phyloP scores from a whole-genome alignment of 495 filamentous ascomycete genomes.

The Neurospora hispaniola region DNA sequence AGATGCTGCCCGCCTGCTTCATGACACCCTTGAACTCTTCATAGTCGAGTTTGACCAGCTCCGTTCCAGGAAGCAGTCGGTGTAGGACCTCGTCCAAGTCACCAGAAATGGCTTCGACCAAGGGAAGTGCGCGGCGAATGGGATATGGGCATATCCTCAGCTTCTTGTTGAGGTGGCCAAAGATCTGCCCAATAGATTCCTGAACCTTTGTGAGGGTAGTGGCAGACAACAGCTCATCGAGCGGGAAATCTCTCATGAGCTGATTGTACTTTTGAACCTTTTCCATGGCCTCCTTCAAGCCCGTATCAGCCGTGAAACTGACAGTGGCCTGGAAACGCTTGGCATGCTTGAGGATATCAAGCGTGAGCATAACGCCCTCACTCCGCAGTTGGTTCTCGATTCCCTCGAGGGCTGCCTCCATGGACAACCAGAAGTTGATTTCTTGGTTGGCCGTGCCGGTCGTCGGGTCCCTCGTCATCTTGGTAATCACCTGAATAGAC shows the following conservation, averaged over 20 bases:
- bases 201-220: slow-evolving; percentile 84
- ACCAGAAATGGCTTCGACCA: slow-evolving; percentile 96
- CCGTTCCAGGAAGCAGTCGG: slow-evolving; percentile 69
- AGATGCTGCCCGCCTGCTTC: slow-evolving; percentile 73
- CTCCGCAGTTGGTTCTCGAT: slow-evolving; percentile 81
- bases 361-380: slow-evolving; percentile 80
- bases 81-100: slow-evolving; percentile 84
- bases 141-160: slow-evolving; percentile 90
- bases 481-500: slow-evolving; percentile 94
- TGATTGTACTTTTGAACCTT: slow-evolving; percentile 97
- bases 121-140: slow-evolving; percentile 75
- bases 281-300: slow-evolving; percentile 87
- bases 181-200: slow-evolving; percentile 78
- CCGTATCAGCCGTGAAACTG: slow-evolving; percentile 91
- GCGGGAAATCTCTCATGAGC: slow-evolving; percentile 93
- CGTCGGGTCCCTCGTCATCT: slow-evolving; percentile 77
- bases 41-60: slow-evolving; percentile 86
- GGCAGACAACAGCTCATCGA: slow-evolving; percentile 87
- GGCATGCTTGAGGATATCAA: slow-evolving; percentile 87
- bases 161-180: slow-evolving; percentile 92
- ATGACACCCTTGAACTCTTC: slow-evolving; percentile 79
- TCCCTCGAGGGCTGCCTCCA: slow-evolving; percentile 81
- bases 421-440: slow-evolving; percentile 96
- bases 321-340: slow-evolving; percentile 95
- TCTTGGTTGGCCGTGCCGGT: slow-evolving; percentile 90